Evolutionary conservation across 2,329 filamentous ascomycete genomes (phyloP), one percentile per base, ranked within the genome.

Genomic region (Botryotinia calthae): DNA sequence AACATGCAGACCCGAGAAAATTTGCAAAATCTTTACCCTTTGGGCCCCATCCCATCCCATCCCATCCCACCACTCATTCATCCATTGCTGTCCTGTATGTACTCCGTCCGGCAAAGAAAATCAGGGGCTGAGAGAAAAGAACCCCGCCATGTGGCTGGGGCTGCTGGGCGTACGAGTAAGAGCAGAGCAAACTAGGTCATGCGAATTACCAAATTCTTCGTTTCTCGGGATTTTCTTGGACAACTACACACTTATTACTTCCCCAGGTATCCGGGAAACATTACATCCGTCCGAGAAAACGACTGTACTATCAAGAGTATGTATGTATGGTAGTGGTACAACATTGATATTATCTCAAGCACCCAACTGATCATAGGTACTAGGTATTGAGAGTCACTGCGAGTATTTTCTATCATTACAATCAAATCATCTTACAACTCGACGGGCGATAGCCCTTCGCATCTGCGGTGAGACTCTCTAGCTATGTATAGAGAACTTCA

Each of bases 391-490:
- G 31, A 40, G 14, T 18, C 34, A 46, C 63, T 40, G 37, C 46
- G 25, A 51, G 14, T 54, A 20, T 51, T 40, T 28, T 54, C 46
- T 54, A 54, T 54, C 46, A n/a, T 48, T 28, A 54, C 64, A 67
- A 67, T 25, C 34, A 40, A 37, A 67, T 28, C 64, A 67, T 54
- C 64, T 67, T 54, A 67, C 64, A 67, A 22, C 10, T 28, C 31
- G 12, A 28, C 14, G 7, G 46, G 10, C 31, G n/a, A 40, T 20
- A 4, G 22, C 16, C 46, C 31, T 14, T 67, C 37, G 22, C 4
- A 42, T 42, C 25, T 40, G 31, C 28, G 31, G 20, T 5, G n/a
- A 25, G 40, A 3, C 16, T 34, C 37, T 54, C 46, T 40, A 25
- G 8, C 54, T 40, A 14, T n/a, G 16, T 37, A 40, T n/a, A 37